These are phyloP conservation scores for Colletotrichum sp. DNA, from an alignment of 2,329 filamentous ascomycete species.

Conservation along the genomic window DNA sequence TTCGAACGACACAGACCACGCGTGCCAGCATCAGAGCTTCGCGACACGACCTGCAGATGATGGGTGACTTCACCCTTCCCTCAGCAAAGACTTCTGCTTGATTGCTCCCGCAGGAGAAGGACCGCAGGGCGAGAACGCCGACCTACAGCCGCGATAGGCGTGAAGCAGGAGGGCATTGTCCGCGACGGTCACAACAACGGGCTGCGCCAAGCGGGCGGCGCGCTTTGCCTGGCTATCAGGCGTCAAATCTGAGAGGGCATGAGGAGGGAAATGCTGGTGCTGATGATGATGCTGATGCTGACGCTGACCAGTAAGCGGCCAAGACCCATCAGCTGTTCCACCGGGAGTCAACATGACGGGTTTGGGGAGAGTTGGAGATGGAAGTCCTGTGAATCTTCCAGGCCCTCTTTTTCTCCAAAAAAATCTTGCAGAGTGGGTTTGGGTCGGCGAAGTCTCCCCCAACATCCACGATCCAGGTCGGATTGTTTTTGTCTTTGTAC, in stretches of 20 bases:
- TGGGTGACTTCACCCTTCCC: background rate
- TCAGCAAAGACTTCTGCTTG: background rate
- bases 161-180: background rate
- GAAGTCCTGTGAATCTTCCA: background rate
- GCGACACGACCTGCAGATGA: background rate
- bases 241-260: background rate
- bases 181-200: background rate
- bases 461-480: background rate
- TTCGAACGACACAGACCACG: background rate
- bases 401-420: constrained; percentile 8
- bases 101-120: background rate
- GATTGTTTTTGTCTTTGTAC: background rate
- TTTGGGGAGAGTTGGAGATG: background rate
- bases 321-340: background rate
- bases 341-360: background rate
- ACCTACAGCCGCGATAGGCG: background rate
- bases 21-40: background rate
- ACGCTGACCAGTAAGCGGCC: background rate
- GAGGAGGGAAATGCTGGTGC: background rate
- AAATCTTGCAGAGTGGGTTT: background rate
- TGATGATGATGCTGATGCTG: background rate
- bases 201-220: background rate
- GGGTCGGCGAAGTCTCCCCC: background rate
- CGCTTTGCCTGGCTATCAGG: background rate
- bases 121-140: background rate